These are phyloP conservation scores for Fusarium nematophilum DNA, from an alignment of 2,329 filamentous ascomycete genomes.

Conservation along the genomic window DNA sequence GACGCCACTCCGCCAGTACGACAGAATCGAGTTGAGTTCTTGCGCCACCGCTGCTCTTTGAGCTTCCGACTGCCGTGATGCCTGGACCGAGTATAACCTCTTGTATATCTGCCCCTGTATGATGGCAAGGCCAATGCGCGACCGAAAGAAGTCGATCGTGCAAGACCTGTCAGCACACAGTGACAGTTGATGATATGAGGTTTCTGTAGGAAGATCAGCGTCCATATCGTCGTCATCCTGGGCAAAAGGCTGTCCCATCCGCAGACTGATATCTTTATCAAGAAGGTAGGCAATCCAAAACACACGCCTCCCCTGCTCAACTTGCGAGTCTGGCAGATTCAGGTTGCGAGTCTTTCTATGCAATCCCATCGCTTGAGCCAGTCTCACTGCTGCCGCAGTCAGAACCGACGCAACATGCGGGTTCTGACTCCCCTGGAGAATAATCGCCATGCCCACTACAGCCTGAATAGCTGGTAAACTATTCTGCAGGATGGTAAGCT, in stretches of 20 bases:
- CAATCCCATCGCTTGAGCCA: slow-evolving; percentile 39
- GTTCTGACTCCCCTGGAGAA: slow-evolving; percentile 41
- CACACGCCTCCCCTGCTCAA: slow-evolving; percentile 33
- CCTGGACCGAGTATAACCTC: slow-evolving; percentile 38
- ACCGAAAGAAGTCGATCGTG: slow-evolving; percentile 34
- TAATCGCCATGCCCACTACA: slow-evolving; percentile 37
- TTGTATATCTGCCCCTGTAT: slow-evolving; percentile 44
- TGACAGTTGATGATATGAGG: background rate
- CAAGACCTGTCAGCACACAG: background rate
- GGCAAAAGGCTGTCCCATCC: slow-evolving; percentile 34
- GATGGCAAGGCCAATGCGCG: slow-evolving; percentile 38
- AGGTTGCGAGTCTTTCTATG: slow-evolving; percentile 23
- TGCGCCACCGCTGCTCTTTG: slow-evolving; percentile 27
- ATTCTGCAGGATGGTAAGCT: slow-evolving; percentile 27
- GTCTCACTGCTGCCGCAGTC: slow-evolving; percentile 32
- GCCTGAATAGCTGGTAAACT: slow-evolving; percentile 39
- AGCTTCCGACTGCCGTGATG: slow-evolving; percentile 30
- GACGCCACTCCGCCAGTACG: slow-evolving; percentile 38
- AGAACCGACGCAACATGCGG: slow-evolving; percentile 34
- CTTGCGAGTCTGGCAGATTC: slow-evolving; percentile 18
- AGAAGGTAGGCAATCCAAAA: slow-evolving; percentile 42
- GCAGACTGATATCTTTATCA: slow-evolving; percentile 43
- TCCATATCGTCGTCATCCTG: slow-evolving; percentile 47
- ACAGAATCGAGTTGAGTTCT: slow-evolving; percentile 34
- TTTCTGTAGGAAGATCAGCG: slow-evolving; percentile 33